Evolutionary conservation across 2,329 filamentous ascomycete species (phyloP).

Genomic region (Decorospora gaudefroyi): DNA sequence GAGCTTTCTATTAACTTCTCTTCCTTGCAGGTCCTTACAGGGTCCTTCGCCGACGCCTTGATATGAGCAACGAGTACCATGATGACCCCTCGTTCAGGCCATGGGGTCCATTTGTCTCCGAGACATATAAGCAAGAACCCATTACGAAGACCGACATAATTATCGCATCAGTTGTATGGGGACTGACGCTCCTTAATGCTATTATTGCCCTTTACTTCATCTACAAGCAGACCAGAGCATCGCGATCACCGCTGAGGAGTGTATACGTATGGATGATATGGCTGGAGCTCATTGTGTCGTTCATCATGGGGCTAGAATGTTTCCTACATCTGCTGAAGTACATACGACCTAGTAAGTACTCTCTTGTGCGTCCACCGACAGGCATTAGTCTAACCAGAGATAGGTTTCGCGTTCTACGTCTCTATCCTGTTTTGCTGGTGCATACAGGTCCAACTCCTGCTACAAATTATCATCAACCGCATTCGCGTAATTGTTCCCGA

Average conservation of each 20-base stretch:
- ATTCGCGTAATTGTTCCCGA: slow-evolving; percentile 46
- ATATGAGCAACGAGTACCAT: slow-evolving; percentile 28
- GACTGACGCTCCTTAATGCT: slow-evolving; percentile 33
- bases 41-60: background rate
- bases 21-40: background rate
- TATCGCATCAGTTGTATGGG: slow-evolving; percentile 40
- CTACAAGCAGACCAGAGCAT: slow-evolving; percentile 33
- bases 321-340: slow-evolving; percentile 43
- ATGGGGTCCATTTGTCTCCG: slow-evolving; percentile 35
- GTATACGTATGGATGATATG: slow-evolving; percentile 57
- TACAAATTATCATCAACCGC: slow-evolving; percentile 51
- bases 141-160: slow-evolving; percentile 41
- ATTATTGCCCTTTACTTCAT: slow-evolving; percentile 43
- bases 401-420: slow-evolving; percentile 45
- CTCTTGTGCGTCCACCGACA: fast-evolving
- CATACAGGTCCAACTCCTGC: slow-evolving; percentile 46
- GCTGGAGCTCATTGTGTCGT: slow-evolving; percentile 52
- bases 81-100: slow-evolving; percentile 24
- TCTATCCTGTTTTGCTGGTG: slow-evolving; percentile 47
- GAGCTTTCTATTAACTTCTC: background rate
- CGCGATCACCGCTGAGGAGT: slow-evolving; percentile 41
- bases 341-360: slow-evolving; percentile 43
- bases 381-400: background rate
- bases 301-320: slow-evolving; percentile 51
- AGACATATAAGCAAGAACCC: slow-evolving; percentile 28